Conservation (phyloP, 2,329 filamentous ascomycete species). For the Keithomyces neogunnii region DNA sequence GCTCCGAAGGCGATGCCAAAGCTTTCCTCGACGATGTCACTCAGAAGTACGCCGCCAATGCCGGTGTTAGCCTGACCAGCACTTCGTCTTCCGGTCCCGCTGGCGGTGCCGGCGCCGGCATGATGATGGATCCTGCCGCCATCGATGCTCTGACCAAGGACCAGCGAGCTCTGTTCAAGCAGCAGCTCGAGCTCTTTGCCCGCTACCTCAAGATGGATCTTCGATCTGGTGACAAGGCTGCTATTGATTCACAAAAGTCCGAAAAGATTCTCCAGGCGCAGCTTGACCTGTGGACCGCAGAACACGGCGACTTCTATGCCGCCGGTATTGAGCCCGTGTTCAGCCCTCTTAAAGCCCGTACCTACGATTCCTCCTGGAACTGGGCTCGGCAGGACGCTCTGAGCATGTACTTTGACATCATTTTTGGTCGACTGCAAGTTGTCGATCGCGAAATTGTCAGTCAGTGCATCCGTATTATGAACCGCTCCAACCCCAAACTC, state of each 20-base stretch:
- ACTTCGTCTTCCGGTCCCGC: conserved; percentile 66
- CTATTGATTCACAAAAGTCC: conserved; percentile 74
- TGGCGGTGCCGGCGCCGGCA: conserved; percentile 65
- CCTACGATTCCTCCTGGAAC: conserved; percentile 98
- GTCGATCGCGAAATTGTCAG: conserved; percentile 98
- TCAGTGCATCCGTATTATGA: conserved; percentile 98
- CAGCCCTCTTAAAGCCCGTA: conserved; percentile 83
- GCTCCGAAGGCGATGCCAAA: conserved; percentile 86
- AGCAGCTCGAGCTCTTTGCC: conserved; percentile 91
- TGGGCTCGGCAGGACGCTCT: conserved; percentile 97
- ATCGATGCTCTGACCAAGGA: conserved; percentile 97
- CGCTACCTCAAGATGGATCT: conserved; percentile 97
- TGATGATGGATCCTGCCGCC: conserved; percentile 99
- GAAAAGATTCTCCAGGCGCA: conserved; percentile 84
- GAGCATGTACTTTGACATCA: conserved; percentile 98
- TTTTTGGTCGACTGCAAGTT: conserved; percentile 86
- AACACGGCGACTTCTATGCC: conserved; percentile 96
- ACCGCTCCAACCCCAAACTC: conserved; percentile 89
- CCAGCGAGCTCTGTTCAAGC: conserved; percentile 92
- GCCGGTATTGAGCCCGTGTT: conserved; percentile 91
- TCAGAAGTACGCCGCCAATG: conserved; percentile 79
- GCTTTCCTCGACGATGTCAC: conserved; percentile 80
- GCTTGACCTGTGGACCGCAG: conserved; percentile 86
- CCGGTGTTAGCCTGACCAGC: conserved; percentile 76
- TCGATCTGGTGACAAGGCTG: conserved; percentile 91